Evolutionary conservation across 1,284 basidiomycete species (phyloP).

Genomic region (Marasmius fiardii): DNA sequence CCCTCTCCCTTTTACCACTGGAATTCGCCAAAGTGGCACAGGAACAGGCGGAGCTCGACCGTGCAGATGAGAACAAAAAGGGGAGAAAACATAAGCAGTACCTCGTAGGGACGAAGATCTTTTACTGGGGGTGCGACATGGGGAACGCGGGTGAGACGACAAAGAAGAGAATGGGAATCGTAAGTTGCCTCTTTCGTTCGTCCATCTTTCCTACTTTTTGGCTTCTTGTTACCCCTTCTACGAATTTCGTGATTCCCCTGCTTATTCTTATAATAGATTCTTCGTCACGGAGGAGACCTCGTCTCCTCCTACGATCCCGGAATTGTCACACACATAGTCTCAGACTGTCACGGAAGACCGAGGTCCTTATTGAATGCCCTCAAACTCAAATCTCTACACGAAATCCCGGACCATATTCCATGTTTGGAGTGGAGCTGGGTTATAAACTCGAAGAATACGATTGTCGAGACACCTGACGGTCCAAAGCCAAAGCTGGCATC

Average conservation of each 20-base stretch:
- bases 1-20: neutral
- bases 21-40: conserved; percentile 37
- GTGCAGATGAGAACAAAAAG: neutral
- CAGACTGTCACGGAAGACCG: conserved; percentile 26
- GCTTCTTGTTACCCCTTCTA: too few relatives aligned
- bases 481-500: neutral
- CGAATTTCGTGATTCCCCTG: too few relatives aligned
- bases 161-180: conserved; percentile 55
- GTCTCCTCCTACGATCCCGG: conserved; percentile 50
- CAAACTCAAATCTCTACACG: conserved; percentile 42
- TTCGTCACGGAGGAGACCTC: conserved; percentile 53
- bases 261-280: conserved; percentile 37
- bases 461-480: conserved; percentile 2
- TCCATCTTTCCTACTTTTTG: neutral
- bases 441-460: conserved; percentile 19
- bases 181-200: conserved; percentile 27
- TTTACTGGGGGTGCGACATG: conserved; percentile 58
- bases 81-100: conserved; percentile 23
- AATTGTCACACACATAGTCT: conserved; percentile 62
- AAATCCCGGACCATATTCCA: conserved; percentile 60
- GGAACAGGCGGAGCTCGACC: conserved; percentile 18
- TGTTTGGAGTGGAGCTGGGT: conserved; percentile 66
- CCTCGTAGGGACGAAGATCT: conserved; percentile 50
- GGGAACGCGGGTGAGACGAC: conserved; percentile 46
- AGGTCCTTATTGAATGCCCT: conserved; percentile 32